phyloP scores from a whole-genome alignment of 2,329 filamentous ascomycete genomes.

The Botrytis fragariae region DNA sequence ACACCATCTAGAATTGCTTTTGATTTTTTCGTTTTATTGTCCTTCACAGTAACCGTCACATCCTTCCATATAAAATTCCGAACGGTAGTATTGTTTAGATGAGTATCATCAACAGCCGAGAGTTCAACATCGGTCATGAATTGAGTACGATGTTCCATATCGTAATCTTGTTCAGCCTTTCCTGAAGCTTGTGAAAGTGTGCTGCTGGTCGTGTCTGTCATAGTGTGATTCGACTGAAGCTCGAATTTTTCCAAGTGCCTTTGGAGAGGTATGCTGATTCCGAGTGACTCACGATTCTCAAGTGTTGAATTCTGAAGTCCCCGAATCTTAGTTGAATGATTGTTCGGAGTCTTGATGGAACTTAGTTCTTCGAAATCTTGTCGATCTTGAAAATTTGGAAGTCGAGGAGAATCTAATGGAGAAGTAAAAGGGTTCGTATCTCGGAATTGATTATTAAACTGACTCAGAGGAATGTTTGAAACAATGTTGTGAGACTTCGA shows the following conservation, averaged over 20 bases:
- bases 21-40: conserved; percentile 61
- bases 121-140: conserved; percentile 34
- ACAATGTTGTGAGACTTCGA: conserved; percentile 12
- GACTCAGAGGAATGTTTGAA: conserved; percentile 15
- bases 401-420: neutral
- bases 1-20: conserved; percentile 63
- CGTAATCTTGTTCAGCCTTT: conserved; percentile 12
- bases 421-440: conserved; percentile 12
- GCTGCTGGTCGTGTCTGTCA: conserved; percentile 19
- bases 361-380: neutral
- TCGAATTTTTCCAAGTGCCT: neutral
- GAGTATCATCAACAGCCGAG: conserved; percentile 34
- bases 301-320: neutral
- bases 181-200: conserved; percentile 14
- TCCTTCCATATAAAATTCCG: conserved; percentile 63
- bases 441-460: conserved; percentile 13
- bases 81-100: conserved; percentile 63
- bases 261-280: neutral
- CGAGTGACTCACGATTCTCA: neutral
- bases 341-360: neutral
- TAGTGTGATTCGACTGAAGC: neutral
- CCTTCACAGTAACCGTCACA: conserved; percentile 70
- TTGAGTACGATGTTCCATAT: conserved; percentile 6
- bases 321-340: neutral
- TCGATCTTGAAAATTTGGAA: neutral